Evolutionary conservation across 1,284 basidiomycete genomes (phyloP).

Genomic region (Malassezia sympodialis): DNA sequence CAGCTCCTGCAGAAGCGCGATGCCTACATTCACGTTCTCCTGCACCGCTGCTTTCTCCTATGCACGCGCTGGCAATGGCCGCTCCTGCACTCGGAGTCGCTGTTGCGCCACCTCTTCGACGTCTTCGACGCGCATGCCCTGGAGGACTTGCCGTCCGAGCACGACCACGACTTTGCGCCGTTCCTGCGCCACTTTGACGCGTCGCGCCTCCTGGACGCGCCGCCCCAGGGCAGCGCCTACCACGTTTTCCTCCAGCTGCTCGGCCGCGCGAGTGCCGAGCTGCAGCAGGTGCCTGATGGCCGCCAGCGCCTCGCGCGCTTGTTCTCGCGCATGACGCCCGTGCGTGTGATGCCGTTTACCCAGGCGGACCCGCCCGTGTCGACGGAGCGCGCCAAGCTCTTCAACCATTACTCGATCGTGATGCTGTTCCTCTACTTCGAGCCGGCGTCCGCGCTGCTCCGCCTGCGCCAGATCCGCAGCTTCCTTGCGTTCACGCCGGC

Average conservation of each 20-base stretch:
- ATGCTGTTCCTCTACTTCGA: constrained; percentile 68
- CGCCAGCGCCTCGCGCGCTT: constrained; percentile 59
- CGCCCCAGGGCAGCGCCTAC: constrained; percentile 57
- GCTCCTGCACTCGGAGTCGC: constrained; percentile 52
- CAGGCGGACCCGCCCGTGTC: constrained; percentile 48
- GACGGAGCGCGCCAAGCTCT: constrained; percentile 67
- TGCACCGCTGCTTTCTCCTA: constrained; percentile 64
- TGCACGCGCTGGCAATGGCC: constrained; percentile 66
- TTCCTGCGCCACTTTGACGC: constrained; percentile 59
- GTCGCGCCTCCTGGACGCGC: constrained; percentile 7
- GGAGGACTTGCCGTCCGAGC: constrained; percentile 65
- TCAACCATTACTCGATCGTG: constrained; percentile 73
- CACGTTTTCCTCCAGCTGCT: constrained; percentile 70
- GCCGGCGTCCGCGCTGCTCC: constrained; percentile 55
- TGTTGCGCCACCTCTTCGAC: constrained; percentile 62
- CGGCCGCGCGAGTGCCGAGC: constrained; percentile 52
- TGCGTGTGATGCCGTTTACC: constrained; percentile 56
- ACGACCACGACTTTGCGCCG: constrained; percentile 60
- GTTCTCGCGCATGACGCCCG: constrained; percentile 66
- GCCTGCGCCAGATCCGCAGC: constrained; percentile 57
- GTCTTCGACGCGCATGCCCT: constrained; percentile 74
- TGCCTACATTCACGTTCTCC: constrained; percentile 63
- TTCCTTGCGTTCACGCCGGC: constrained; percentile 63
- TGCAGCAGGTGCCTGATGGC: neutral
- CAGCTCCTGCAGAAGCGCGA: constrained; percentile 59